A percentile compares a stretch with the other conserved stretches of the same genome.
These are phyloP conservation scores for Solanum ossicruentum DNA, from an alignment of 257 asterid species.

Conservation along the genomic window DNA sequence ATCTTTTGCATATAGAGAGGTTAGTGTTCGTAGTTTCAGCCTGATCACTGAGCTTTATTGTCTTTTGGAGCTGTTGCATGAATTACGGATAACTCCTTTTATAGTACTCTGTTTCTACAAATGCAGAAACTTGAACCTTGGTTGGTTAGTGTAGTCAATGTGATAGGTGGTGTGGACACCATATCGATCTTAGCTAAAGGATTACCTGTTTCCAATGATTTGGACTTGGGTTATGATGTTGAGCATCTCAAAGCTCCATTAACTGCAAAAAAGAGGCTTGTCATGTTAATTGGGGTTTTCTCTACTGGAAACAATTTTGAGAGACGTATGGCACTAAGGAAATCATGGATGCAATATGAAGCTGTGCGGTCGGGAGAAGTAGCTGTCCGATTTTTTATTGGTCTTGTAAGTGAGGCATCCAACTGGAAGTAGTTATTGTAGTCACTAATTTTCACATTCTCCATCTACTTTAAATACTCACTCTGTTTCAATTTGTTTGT, in stretches of 20 bases:
- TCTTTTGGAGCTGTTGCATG: neutral
- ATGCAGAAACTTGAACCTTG: conserved; percentile 92
- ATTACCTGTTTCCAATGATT: conserved; percentile 60
- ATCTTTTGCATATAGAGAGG: conserved; percentile 73
- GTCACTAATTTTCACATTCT: neutral
- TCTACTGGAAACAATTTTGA: conserved; percentile 88
- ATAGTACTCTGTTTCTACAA: neutral
- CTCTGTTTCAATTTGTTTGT: neutral
- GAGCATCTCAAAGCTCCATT: conserved; percentile 53
- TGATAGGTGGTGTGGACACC: conserved; percentile 56
- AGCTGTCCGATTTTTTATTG: conserved; percentile 86
- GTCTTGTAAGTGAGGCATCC: conserved; percentile 68
- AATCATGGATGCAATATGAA: conserved; percentile 93
- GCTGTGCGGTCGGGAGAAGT: conserved; percentile 67
- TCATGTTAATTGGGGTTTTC: conserved; percentile 69
- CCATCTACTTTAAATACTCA: neutral
- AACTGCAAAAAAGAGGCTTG: conserved; percentile 35
- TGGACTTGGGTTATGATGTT: conserved; percentile 43
- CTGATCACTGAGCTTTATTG: neutral
- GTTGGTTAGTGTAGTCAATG: conserved; percentile 58
- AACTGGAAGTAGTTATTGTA: neutral
- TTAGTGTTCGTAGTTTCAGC: conserved; percentile 3
- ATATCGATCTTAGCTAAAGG: conserved; percentile 76
- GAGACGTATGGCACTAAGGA: conserved; percentile 90
- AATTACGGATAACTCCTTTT: neutral